These are phyloP conservation scores for Irineochytrium annulatum DNA, from an alignment of 192 early-diverging fungal species.

Conservation along the genomic window DNA sequence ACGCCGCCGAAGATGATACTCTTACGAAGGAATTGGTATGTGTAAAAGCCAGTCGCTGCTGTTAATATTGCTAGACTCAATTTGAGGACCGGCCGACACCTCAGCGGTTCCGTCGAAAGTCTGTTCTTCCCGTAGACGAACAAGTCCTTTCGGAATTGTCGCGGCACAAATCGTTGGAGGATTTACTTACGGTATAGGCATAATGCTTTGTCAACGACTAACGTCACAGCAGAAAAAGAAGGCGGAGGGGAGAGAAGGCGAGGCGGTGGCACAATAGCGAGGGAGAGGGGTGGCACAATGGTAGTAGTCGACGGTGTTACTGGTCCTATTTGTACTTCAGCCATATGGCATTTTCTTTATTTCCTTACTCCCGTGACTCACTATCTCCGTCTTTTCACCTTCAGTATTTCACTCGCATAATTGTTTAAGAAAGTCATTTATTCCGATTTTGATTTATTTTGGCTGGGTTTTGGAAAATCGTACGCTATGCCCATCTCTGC, in stretches of 20 bases:
- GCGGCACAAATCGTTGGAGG: conserved; percentile 57
- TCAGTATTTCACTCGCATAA: no score
- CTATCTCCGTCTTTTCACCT: no score
- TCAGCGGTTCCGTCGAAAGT: conserved; percentile 58
- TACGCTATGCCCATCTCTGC: no score
- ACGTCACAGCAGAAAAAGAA: conserved; percentile 1
- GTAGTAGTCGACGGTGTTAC: neutral
- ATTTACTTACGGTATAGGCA: conserved; percentile 27
- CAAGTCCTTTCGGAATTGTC: conserved; percentile 54
- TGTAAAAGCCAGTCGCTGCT: neutral
- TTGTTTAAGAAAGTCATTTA: no score
- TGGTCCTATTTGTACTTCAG: neutral
- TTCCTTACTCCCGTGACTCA: no score
- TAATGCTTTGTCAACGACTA: neutral
- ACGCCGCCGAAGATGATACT: conserved; percentile 41
- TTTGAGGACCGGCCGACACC: conserved; percentile 51
- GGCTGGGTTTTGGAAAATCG: no score
- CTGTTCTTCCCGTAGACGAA: conserved; percentile 64
- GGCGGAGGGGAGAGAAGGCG: neutral
- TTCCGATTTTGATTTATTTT: no score
- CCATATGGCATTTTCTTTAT: no score
- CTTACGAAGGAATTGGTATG: conserved; percentile 40
- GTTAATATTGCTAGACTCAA: conserved; percentile 32
- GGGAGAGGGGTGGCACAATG: neutral
- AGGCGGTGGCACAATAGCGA: neutral